phyloP scores from a whole-genome alignment of 2,329 filamentous ascomycete species.

The Sarocladium brachiariae region DNA sequence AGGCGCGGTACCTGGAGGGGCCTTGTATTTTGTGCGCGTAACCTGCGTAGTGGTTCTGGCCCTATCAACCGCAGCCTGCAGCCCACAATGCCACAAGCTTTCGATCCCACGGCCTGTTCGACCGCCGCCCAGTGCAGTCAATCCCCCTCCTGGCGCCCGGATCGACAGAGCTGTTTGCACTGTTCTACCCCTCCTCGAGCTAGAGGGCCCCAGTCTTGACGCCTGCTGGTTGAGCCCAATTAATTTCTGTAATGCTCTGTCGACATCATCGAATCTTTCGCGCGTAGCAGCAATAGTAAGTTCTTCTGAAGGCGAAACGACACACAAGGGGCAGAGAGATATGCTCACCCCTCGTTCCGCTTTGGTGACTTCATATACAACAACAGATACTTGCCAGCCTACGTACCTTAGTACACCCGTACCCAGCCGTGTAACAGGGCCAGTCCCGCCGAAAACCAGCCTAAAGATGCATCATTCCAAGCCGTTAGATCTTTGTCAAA shows the following conservation, averaged over 20 bases:
- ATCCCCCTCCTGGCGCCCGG: neutral
- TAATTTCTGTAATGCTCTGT: neutral
- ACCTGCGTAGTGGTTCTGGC: neutral
- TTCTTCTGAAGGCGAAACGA: too few relatives aligned
- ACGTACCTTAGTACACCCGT: neutral
- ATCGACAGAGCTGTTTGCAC: neutral
- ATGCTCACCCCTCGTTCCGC: neutral
- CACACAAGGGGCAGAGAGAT: neutral
- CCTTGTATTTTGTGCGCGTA: too few relatives aligned
- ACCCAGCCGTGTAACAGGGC: too few relatives aligned
- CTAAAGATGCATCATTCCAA: neutral
- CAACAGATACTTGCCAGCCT: too few relatives aligned
- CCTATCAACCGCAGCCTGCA: neutral
- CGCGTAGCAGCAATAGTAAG: too few relatives aligned
- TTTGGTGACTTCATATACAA: constrained; percentile 9
- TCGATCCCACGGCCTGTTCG: neutral
- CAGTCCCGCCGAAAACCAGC: neutral
- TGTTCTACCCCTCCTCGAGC: too few relatives aligned
- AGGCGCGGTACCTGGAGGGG: neutral
- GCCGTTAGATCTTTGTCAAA: constrained; percentile 1
- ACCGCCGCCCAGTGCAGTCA: neutral
- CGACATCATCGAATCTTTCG: constrained; percentile 6
- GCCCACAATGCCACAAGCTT: too few relatives aligned
- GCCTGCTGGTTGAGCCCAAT: neutral
- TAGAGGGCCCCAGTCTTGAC: constrained; percentile 2